phyloP scores from a whole-genome alignment of 352 stramenopile species.

The Hyaloperonospora arabidopsidis region DNA sequence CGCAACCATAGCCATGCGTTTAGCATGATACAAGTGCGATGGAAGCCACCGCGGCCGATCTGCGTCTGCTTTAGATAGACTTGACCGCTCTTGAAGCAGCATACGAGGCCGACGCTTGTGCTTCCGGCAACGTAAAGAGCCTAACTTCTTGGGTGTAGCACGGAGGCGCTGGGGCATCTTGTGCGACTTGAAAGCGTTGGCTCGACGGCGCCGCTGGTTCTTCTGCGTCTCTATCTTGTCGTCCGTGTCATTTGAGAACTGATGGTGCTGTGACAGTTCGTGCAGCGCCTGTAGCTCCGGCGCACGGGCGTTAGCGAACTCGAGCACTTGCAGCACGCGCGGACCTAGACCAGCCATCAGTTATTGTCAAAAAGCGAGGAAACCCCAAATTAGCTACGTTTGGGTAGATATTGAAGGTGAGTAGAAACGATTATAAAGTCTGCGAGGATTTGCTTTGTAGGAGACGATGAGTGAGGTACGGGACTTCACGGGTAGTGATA shows the following conservation, averaged over 20 bases:
- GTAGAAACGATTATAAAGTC: too few relatives aligned
- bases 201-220: constrained; percentile 60
- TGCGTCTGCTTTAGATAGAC: neutral
- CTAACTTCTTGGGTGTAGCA: constrained; percentile 4
- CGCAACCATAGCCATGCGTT: constrained; percentile 60
- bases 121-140: constrained; percentile 38
- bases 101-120: constrained; percentile 49
- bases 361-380: neutral
- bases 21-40: constrained; percentile 71
- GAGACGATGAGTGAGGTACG: too few relatives aligned
- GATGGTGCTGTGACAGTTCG: constrained; percentile 37
- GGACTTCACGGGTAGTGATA: too few relatives aligned
- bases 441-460: too few relatives aligned
- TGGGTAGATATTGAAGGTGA: neutral
- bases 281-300: constrained; percentile 70
- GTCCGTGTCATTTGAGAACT: constrained; percentile 21
- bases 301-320: constrained; percentile 61
- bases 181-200: constrained; percentile 76
- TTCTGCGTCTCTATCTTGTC: constrained; percentile 43
- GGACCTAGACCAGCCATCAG: constrained; percentile 37
- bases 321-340: constrained; percentile 69
- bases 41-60: constrained; percentile 39
- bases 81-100: constrained; percentile 23
- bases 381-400: neutral
- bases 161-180: constrained; percentile 55